Evolutionary conservation across 768 basidiomycete species (phyloP).

Genomic region (Boletus subcaerulescens): DNA sequence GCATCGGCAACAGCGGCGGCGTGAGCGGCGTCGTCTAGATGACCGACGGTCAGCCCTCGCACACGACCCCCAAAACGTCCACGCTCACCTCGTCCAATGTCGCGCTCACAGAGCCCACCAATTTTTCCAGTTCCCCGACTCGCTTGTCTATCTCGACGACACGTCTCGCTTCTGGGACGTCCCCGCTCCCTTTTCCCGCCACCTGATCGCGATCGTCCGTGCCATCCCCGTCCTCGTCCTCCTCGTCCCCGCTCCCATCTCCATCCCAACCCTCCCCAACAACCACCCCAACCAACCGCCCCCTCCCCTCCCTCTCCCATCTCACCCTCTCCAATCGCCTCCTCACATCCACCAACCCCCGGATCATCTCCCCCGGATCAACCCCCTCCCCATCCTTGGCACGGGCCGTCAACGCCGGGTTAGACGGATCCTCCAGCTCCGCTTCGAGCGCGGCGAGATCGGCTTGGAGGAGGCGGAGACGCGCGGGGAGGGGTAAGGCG

Average conservation of each 20-base stretch:
- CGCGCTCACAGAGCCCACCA: conserved; percentile 79
- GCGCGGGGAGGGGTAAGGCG: conserved; percentile 48
- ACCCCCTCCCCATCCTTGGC: conserved; percentile 50
- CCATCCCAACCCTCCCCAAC: conserved; percentile 27
- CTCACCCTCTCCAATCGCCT: conserved; percentile 65
- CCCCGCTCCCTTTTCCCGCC: background rate
- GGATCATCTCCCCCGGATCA: conserved; percentile 73
- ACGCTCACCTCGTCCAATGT: conserved; percentile 74
- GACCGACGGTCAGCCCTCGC: conserved; percentile 2
- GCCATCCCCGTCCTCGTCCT: conserved; percentile 3
- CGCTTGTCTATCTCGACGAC: conserved; percentile 80
- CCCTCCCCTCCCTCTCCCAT: conserved; percentile 63
- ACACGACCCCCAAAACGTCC: background rate
- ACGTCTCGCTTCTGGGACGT: conserved; percentile 42
- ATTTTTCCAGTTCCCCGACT: conserved; percentile 76
- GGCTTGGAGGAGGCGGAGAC: conserved; percentile 64
- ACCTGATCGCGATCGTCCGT: background rate
- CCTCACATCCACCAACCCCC: conserved; percentile 73
- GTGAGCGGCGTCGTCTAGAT: conserved; percentile 67
- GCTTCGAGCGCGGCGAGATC: conserved; percentile 80
- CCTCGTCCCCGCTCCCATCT: conserved; percentile 1
- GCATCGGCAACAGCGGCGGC: conserved; percentile 75
- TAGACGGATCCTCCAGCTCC: conserved; percentile 80
- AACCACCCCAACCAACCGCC: conserved; percentile 58
- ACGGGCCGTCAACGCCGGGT: conserved; percentile 59